phyloP scores from a whole-genome alignment of 2,329 filamentous ascomycete genomes.

The Pezicula rhizophila region DNA sequence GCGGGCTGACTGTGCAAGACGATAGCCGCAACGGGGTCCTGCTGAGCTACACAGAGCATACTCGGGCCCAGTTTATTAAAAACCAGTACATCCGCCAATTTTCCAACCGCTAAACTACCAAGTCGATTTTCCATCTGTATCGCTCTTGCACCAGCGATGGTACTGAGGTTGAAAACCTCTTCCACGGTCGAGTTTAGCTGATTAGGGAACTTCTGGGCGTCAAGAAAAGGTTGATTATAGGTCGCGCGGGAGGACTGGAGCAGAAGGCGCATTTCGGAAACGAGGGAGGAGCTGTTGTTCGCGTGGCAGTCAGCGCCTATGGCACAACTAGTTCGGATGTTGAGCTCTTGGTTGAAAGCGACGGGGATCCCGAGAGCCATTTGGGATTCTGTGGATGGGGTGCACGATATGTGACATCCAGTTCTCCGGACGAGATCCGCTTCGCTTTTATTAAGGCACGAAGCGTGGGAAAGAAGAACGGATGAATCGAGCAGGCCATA shows the following conservation, averaged over 20 bases:
- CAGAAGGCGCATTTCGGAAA: slow-evolving; percentile 28
- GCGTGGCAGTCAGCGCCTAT: slow-evolving; percentile 32
- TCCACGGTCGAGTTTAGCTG: slow-evolving; percentile 29
- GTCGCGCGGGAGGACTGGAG: slow-evolving; percentile 27
- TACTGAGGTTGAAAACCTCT: slow-evolving; percentile 43
- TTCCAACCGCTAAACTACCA: slow-evolving; percentile 39
- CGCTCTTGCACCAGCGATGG: slow-evolving; percentile 38
- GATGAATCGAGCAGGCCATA: slow-evolving; percentile 36
- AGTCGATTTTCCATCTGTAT: slow-evolving; percentile 34
- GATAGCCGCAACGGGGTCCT: slow-evolving; percentile 36
- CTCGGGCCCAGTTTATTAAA: slow-evolving; percentile 35
- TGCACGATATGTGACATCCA: slow-evolving; percentile 34
- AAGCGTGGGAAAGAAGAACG: slow-evolving; percentile 37
- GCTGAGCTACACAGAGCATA: slow-evolving; percentile 35
- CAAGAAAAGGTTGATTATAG: slow-evolving; percentile 24
- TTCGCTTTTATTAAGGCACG: slow-evolving; percentile 27
- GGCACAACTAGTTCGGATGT: slow-evolving; percentile 25
- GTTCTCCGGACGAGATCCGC: slow-evolving; percentile 28
- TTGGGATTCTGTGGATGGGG: slow-evolving; percentile 45
- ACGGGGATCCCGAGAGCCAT: slow-evolving; percentile 36
- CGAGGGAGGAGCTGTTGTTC: slow-evolving; percentile 25
- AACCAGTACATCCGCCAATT: slow-evolving; percentile 41
- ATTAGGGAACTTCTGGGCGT: slow-evolving; percentile 18
- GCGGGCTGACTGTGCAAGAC: slow-evolving; percentile 33
- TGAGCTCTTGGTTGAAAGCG: slow-evolving; percentile 19